Evolutionary conservation across 1,284 basidiomycete species (phyloP).

Genomic region (Puccinia novopanici): DNA sequence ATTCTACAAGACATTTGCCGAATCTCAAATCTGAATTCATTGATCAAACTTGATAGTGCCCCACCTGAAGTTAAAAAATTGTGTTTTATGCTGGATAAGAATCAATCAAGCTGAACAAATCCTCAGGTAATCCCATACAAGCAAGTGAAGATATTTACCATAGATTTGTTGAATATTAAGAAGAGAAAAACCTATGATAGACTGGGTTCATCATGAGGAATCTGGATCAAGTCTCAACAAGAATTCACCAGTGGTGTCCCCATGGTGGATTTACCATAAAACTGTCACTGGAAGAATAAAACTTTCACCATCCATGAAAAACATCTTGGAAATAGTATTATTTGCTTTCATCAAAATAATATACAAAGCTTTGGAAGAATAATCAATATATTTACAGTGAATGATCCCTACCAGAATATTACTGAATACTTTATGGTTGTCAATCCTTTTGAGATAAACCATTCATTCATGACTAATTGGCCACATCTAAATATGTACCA

Average conservation of each 20-base stretch:
- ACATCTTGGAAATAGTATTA: constrained; percentile 11
- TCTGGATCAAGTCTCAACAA: background rate
- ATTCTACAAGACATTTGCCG: constrained; percentile 13
- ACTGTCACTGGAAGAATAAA: constrained; percentile 11
- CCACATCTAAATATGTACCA: constrained; percentile 21
- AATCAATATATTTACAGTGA: constrained; percentile 7
- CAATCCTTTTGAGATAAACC: background rate
- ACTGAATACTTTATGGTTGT: background rate
- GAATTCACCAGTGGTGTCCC: background rate
- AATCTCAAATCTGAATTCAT: background rate
- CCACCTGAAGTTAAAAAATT: constrained; percentile 21
- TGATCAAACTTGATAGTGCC: background rate
- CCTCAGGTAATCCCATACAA: background rate
- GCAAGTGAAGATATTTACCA: background rate
- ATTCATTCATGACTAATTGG: background rate
- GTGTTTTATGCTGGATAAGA: background rate
- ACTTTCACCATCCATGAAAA: constrained; percentile 9
- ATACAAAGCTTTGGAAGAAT: background rate
- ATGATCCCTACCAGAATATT: constrained; percentile 9
- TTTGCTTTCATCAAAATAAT: background rate
- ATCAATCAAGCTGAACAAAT: constrained; percentile 9
- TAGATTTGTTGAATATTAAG: constrained; percentile 15
- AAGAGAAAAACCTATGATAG: background rate
- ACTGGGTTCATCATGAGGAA: background rate
- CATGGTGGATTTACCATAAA: constrained; percentile 22